Evolutionary conservation across 1,284 basidiomycete genomes (phyloP).

Genomic region (Cerioporus squamosus): DNA sequence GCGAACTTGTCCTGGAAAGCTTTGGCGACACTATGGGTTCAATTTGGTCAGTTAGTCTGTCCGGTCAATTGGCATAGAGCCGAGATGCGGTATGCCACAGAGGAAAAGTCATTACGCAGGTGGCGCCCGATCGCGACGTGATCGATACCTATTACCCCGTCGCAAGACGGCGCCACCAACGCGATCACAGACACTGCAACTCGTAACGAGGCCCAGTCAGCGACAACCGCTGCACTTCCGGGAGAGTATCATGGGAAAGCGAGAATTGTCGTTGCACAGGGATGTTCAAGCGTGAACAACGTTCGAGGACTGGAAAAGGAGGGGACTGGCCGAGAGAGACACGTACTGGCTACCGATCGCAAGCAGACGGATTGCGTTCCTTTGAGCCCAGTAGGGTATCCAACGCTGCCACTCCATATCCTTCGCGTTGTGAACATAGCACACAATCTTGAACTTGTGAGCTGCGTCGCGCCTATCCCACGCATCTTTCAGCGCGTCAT

Average conservation of each 20-base stretch:
- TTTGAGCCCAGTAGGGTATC: conserved; percentile 41
- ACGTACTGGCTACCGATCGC: conserved; percentile 42
- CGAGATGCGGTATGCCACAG: too few relatives aligned
- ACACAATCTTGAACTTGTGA: conserved; percentile 42
- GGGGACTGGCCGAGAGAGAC: not conserved
- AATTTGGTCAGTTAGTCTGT: too few relatives aligned
- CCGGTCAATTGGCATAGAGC: too few relatives aligned
- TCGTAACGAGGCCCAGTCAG: too few relatives aligned
- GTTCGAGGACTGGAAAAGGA: not conserved
- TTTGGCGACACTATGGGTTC: conserved; percentile 32
- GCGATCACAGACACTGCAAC: too few relatives aligned
- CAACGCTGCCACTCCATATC: conserved; percentile 37
- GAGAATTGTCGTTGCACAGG: not conserved
- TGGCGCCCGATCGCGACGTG: too few relatives aligned
- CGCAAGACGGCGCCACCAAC: too few relatives aligned
- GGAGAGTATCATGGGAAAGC: not conserved
- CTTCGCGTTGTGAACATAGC: conserved; percentile 40
- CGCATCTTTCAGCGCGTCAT: conserved; percentile 36
- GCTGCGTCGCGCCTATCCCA: conserved; percentile 39
- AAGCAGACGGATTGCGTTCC: conserved; percentile 41
- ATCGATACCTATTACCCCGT: too few relatives aligned
- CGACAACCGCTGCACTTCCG: too few relatives aligned
- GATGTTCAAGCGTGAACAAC: too few relatives aligned
- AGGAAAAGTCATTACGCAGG: too few relatives aligned
- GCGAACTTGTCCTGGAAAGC: conserved; percentile 37